These are phyloP conservation scores for Zasmidium cellare DNA, from an alignment of 2,329 filamentous ascomycete genomes.

Conservation along the genomic window DNA sequence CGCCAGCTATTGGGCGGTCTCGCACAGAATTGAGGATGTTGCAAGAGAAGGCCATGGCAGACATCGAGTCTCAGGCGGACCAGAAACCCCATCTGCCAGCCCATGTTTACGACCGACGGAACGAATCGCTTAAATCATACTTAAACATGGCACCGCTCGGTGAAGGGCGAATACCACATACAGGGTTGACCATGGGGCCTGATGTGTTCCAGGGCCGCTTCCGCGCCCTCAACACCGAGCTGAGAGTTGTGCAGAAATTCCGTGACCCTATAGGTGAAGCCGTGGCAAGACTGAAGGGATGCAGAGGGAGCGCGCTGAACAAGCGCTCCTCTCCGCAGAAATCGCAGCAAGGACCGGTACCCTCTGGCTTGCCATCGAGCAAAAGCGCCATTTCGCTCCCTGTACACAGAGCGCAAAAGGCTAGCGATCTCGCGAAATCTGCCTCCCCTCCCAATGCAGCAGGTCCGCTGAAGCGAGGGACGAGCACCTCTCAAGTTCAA, in stretches of 20 bases:
- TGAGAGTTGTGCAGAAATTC: constrained; percentile 35
- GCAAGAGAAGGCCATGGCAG: constrained; percentile 35
- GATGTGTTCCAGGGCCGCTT: constrained; percentile 38
- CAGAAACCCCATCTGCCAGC: constrained; percentile 30
- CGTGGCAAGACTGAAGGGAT: constrained; percentile 25
- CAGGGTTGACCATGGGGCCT: constrained; percentile 27
- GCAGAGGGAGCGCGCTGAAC: constrained; percentile 23
- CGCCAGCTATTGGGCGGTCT: constrained; percentile 32
- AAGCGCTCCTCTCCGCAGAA: constrained; percentile 10
- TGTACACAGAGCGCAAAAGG: constrained; percentile 12
- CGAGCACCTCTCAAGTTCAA: constrained; percentile 2
- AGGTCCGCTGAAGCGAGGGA: constrained; percentile 15
- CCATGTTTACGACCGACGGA: constrained; percentile 35
- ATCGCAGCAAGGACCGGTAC: constrained; percentile 4
- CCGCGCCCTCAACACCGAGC: constrained; percentile 34
- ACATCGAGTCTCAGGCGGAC: constrained; percentile 29
- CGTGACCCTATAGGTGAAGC: constrained; percentile 35
- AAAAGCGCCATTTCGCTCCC: constrained; percentile 26
- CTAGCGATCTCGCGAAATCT: constrained; percentile 20
- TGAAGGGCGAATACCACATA: constrained; percentile 7
- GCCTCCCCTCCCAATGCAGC: constrained; percentile 19
- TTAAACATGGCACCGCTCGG: constrained; percentile 20
- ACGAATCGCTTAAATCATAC: constrained; percentile 35
- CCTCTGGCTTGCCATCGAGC: constrained; percentile 17
- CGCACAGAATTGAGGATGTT: constrained; percentile 33